These are phyloP conservation scores for Senna siamea DNA, from an alignment of 306 rosid species.

Conservation along the genomic window DNA sequence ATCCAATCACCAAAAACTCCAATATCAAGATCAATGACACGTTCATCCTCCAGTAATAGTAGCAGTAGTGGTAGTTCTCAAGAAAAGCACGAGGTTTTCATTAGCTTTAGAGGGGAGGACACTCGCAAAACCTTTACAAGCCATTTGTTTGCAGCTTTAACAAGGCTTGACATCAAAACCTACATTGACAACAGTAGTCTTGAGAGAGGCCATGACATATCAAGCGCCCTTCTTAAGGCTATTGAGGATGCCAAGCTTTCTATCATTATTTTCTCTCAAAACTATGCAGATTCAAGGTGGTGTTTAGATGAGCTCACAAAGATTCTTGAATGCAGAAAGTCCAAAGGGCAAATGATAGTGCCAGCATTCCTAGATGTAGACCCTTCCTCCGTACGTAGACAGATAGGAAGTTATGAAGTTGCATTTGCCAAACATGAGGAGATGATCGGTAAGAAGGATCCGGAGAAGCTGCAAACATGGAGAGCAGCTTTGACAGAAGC, in stretches of 20 bases:
- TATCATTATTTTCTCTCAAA: no score
- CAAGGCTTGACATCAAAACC: not conserved
- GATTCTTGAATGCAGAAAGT: not conserved
- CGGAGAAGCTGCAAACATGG: slow-evolving; percentile 21
- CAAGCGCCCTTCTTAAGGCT: no score
- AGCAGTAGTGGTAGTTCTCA: not conserved
- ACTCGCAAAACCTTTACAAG: slow-evolving; percentile 9
- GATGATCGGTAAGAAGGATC: no score
- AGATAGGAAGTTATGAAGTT: no score
- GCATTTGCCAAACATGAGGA: no score
- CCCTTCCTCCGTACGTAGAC: no score
- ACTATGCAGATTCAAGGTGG: not conserved
- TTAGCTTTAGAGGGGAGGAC: not conserved
- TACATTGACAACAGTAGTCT: not conserved
- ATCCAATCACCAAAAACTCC: no score
- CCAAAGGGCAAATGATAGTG: not conserved
- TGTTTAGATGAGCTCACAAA: slow-evolving; percentile 20
- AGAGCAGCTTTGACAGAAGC: slow-evolving; percentile 35
- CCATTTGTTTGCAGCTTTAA: not conserved
- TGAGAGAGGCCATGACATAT: no score
- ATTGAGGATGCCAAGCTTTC: no score
- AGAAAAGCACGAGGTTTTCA: slow-evolving; percentile 9
- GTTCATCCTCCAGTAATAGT: not conserved
- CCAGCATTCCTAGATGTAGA: no score
- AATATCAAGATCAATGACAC: not conserved